Conservation (phyloP, 164 flowering plant species). For the Sedum album region DNA sequence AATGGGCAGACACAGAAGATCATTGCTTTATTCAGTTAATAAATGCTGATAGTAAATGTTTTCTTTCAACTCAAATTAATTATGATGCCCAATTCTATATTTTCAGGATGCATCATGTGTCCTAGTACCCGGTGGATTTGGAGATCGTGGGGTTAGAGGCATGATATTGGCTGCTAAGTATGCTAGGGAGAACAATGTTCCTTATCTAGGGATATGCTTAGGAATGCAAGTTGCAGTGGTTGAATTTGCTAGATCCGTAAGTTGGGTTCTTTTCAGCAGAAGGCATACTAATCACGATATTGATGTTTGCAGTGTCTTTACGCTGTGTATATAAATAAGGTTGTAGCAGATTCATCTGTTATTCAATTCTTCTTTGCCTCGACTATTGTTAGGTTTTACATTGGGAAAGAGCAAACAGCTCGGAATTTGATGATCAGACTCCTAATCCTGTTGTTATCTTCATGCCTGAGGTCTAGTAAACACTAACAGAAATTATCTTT, state of each 20-base stretch:
- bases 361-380: neutral
- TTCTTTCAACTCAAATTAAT: neutral
- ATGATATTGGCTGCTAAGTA: conserved; percentile 96
- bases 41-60: neutral
- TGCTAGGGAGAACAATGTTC: conserved; percentile 85
- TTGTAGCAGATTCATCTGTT: neutral
- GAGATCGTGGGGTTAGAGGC: conserved; percentile 95
- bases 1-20: too few species aligned
- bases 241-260: conserved; percentile 85
- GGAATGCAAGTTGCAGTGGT: conserved; percentile 99
- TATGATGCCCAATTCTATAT: conserved; percentile 6
- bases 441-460: conserved; percentile 76
- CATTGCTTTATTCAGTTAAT: too few species aligned
- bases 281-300: neutral
- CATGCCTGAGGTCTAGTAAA: conserved; percentile 82
- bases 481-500: neutral
- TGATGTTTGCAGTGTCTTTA: neutral
- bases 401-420: conserved; percentile 67
- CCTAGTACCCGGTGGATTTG: conserved; percentile 98
- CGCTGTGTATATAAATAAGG: neutral
- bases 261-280: conserved; percentile 16
- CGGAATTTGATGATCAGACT: conserved; percentile 62
- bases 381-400: conserved; percentile 51
- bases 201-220: conserved; percentile 96
- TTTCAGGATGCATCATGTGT: conserved; percentile 80